Conservation (phyloP, 306 rosid species). For the Rubus idaeus region DNA sequence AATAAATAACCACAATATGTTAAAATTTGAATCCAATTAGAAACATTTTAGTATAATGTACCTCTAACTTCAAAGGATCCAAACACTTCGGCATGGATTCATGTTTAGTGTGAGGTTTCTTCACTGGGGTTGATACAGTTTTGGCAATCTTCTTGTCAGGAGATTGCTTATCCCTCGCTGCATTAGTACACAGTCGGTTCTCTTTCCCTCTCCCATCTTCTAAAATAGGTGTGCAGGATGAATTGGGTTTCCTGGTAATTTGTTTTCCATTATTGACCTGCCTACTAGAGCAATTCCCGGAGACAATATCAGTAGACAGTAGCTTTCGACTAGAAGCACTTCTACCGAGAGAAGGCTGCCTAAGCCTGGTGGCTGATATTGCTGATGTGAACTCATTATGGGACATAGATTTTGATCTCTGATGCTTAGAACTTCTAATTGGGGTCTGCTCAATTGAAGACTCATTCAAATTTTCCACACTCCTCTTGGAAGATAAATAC, state of each 20-base stretch:
- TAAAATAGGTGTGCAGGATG: constrained; percentile 32
- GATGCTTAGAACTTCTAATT: constrained; percentile 57
- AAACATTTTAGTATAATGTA: constrained; percentile 22
- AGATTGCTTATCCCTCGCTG: constrained; percentile 52
- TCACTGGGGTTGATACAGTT: constrained; percentile 41
- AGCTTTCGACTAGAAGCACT: constrained; percentile 69
- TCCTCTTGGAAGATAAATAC: constrained; percentile 57
- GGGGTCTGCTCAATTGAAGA: constrained; percentile 43
- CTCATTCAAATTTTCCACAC: constrained; percentile 45
- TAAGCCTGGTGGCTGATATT: constrained; percentile 32
- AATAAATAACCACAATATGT: constrained; percentile 20
- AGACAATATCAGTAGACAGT: constrained; percentile 34
- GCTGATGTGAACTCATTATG: constrained; percentile 58
- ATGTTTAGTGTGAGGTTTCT: constrained; percentile 53
- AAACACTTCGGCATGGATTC: constrained; percentile 46
- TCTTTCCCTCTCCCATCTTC: constrained; percentile 77
- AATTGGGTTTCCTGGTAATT: constrained; percentile 39
- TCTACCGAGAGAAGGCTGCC: constrained; percentile 71
- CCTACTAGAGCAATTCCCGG: constrained; percentile 33
- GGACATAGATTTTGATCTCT: constrained; percentile 68
- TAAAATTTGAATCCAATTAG: constrained; percentile 17
- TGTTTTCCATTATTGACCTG: constrained; percentile 40
- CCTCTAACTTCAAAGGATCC: constrained; percentile 56
- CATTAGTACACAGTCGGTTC: constrained; percentile 47
- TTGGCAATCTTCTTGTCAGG: constrained; percentile 58